Conservation (phyloP, 345 rosid genomes). For the Salix udensis region DNA sequence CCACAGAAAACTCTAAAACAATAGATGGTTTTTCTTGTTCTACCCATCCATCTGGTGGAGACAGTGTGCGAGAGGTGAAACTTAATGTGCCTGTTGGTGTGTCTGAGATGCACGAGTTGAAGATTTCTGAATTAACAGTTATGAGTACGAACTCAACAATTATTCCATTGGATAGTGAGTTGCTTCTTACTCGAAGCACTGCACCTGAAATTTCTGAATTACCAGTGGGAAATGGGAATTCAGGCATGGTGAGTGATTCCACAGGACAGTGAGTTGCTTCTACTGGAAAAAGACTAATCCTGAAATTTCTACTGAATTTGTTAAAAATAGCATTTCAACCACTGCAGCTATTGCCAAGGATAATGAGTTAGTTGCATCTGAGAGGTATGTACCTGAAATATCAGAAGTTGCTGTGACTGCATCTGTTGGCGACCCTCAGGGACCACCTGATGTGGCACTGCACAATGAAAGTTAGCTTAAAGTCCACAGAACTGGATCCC, state of each 20-base stretch:
- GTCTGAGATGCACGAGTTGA: constrained; percentile 8
- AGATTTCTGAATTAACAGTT: not conserved
- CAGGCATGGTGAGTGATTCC: not conserved
- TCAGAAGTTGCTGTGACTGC: constrained; percentile 13
- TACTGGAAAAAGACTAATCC: not conserved
- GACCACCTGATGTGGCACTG: constrained; percentile 16
- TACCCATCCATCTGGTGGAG: constrained; percentile 23
- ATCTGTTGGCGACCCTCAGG: constrained; percentile 18
- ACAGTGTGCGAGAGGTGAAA: constrained; percentile 16
- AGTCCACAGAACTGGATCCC: constrained; percentile 25
- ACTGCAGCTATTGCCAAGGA: constrained; percentile 17
- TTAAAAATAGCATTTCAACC: constrained; percentile 14
- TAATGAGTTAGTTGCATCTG: constrained; percentile 20
- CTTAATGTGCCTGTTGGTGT: constrained; percentile 20
- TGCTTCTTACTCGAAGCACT: not conserved
- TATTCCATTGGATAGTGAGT: not conserved
- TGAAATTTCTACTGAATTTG: constrained; percentile 12
- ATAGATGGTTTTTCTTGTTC: constrained; percentile 15
- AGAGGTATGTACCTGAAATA: constrained; percentile 24
- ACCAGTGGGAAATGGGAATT: constrained; percentile 1
- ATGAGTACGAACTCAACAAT: not conserved
- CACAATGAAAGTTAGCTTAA: constrained; percentile 21
- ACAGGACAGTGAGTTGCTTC: constrained; percentile 5
- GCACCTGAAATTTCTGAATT: constrained; percentile 6
- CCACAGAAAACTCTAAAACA: constrained; percentile 16